Conservation (phyloP, 2,329 filamentous ascomycete species). For the Cercospora sojina region DNA sequence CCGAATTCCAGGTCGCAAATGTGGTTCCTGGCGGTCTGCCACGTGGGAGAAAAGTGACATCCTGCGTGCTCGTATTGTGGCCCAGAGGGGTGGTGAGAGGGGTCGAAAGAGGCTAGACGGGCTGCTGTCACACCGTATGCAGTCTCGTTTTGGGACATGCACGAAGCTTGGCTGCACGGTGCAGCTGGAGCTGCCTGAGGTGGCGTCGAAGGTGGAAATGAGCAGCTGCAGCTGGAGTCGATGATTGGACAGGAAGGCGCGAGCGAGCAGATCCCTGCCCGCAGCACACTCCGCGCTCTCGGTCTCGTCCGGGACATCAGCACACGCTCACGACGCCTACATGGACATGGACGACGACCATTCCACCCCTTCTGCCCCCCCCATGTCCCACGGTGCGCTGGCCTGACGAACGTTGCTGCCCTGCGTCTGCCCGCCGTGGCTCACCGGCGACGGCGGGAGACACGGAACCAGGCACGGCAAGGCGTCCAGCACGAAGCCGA, state of each 20-base stretch:
- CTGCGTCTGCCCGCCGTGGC: neutral
- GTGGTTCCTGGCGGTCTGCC: neutral
- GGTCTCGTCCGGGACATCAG: neutral
- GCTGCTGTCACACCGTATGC: neutral
- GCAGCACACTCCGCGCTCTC: neutral
- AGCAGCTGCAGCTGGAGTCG: neutral
- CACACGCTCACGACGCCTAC: neutral
- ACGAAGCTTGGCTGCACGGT: neutral
- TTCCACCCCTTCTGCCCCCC: neutral
- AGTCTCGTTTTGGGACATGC: neutral
- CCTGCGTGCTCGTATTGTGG: neutral
- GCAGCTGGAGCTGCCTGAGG: neutral
- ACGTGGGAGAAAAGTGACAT: neutral
- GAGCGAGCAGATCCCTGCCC: neutral
- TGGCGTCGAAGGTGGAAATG: neutral
- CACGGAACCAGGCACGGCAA: neutral
- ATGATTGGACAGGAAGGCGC: neutral
- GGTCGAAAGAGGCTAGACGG: neutral
- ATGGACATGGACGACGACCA: neutral
- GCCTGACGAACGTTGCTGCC: constrained; percentile 1
- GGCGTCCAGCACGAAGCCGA: neutral
- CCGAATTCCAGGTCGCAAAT: neutral
- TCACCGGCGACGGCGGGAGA: neutral
- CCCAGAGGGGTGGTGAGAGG: neutral
- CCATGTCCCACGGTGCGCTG: neutral